A percentile compares a stretch with the other conserved stretches of the same genome.
These are phyloP conservation scores for Fomes fomentarius DNA, from an alignment of 1,284 basidiomycete genomes.

Conservation along the genomic window DNA sequence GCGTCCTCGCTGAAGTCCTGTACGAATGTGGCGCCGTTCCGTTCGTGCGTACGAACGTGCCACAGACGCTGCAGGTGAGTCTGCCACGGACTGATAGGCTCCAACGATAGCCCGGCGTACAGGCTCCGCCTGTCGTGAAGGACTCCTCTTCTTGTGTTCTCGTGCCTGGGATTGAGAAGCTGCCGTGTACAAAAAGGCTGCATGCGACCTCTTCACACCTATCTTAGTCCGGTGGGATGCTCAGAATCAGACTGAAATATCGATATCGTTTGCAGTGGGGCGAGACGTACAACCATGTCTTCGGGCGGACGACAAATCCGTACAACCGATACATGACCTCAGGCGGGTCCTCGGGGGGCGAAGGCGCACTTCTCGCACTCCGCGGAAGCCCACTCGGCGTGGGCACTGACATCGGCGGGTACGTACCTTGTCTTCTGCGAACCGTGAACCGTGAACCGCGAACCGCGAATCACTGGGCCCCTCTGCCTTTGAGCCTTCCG, in stretches of 20 bases:
- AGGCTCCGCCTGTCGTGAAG: neutral
- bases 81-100: neutral
- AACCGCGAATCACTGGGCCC: neutral
- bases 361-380: slow-evolving; percentile 74
- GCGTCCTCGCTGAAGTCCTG: slow-evolving; percentile 44
- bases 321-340: slow-evolving; percentile 66
- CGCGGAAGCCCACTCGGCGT: slow-evolving; percentile 80
- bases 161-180: too few relatives aligned
- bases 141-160: neutral
- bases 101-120: neutral
- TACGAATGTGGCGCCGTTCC: slow-evolving; percentile 47
- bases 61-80: slow-evolving; percentile 46
- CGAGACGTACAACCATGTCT: slow-evolving; percentile 50
- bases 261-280: slow-evolving; percentile 35
- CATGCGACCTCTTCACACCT: too few relatives aligned
- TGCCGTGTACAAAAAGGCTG: too few relatives aligned
- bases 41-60: slow-evolving; percentile 53
- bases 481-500: neutral
- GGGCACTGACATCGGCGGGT: slow-evolving; percentile 80
- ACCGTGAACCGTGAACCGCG: neutral
- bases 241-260: too few relatives aligned
- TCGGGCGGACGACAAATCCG: slow-evolving; percentile 77
- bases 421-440: slow-evolving; percentile 3
- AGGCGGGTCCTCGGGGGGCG: slow-evolving; percentile 84
- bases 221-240: too few relatives aligned